Percentiles rank a stretch among this genome's conserved stretches.
Evolutionary conservation across 2,329 filamentous ascomycete species (phyloP).

Genomic region (Fusarium albidum): DNA sequence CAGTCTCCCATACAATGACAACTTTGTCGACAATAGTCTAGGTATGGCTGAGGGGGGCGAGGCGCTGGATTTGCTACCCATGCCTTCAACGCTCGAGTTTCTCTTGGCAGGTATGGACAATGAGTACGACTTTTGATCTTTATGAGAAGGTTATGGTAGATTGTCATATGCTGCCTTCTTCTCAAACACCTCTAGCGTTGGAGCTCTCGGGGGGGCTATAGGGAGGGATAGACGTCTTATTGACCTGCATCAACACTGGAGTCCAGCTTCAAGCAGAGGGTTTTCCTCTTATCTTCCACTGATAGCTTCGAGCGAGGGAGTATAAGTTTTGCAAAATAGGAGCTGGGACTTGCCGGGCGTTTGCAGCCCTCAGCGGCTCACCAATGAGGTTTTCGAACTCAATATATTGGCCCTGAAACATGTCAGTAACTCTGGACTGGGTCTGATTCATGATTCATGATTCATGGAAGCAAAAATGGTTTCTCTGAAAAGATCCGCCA

Average conservation of each 20-base stretch:
- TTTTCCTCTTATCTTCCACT: conserved; percentile 33
- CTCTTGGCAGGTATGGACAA: conserved; percentile 43
- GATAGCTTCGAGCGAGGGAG: conserved; percentile 30
- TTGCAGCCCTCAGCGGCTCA: conserved; percentile 35
- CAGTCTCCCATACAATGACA: conserved; percentile 22
- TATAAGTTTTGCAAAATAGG: conserved; percentile 32
- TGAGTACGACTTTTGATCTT: conserved; percentile 34
- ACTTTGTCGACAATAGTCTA: conserved; percentile 24
- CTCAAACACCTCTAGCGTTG: neutral
- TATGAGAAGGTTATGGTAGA: neutral
- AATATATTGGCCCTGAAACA: conserved; percentile 34
- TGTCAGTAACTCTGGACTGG: conserved; percentile 10
- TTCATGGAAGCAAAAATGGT: too few species aligned
- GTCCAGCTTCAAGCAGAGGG: neutral
- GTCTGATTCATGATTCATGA: neutral
- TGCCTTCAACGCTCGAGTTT: conserved; percentile 44
- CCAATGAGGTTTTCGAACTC: conserved; percentile 38
- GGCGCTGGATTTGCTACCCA: conserved; percentile 33
- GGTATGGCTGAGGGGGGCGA: conserved; percentile 15
- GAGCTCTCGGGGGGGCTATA: neutral
- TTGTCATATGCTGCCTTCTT: conserved; percentile 4
- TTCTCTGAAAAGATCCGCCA: neutral
- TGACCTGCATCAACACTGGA: neutral
- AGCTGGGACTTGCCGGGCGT: conserved; percentile 25
- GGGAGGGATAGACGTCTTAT: neutral